Conservation (phyloP, 176 grass and related monocot species). For the Oryza glaberrima region DNA sequence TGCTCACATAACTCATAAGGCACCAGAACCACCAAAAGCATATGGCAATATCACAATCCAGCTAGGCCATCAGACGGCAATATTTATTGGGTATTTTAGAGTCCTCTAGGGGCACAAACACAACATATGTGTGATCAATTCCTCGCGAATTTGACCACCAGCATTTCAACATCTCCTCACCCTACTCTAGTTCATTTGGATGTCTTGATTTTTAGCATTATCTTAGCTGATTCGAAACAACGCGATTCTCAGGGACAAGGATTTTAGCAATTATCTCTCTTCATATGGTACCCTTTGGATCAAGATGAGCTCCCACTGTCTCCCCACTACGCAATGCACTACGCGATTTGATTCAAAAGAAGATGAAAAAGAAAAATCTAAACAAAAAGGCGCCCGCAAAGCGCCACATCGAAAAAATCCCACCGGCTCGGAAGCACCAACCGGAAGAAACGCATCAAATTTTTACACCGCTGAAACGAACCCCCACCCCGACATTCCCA, state of each 20-base stretch:
- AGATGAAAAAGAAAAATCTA: neutral
- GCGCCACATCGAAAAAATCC: neutral
- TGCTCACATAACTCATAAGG: neutral
- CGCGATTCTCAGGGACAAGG: neutral
- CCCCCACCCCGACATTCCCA: neutral
- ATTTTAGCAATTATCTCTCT: neutral
- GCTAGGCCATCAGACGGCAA: neutral
- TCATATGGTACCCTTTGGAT: neutral
- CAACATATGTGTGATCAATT: neutral
- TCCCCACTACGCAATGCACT: neutral
- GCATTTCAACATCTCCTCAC: neutral
- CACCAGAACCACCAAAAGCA: neutral
- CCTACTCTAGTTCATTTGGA: neutral
- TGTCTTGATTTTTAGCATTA: neutral
- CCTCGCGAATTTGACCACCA: neutral
- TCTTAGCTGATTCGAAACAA: neutral
- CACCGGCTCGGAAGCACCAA: neutral
- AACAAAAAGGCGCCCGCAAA: neutral
- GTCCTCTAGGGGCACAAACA: neutral
- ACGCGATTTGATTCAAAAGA: neutral
- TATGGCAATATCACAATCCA: neutral
- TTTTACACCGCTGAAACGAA: neutral
- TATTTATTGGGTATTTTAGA: conserved; percentile 1
- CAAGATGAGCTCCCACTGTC: neutral
- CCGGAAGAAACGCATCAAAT: neutral